Percentiles rank a stretch among this genome's conserved stretches.
These are phyloP conservation scores for Penicillium coprophilum DNA, from an alignment of 495 filamentous ascomycete species.

Conservation along the genomic window DNA sequence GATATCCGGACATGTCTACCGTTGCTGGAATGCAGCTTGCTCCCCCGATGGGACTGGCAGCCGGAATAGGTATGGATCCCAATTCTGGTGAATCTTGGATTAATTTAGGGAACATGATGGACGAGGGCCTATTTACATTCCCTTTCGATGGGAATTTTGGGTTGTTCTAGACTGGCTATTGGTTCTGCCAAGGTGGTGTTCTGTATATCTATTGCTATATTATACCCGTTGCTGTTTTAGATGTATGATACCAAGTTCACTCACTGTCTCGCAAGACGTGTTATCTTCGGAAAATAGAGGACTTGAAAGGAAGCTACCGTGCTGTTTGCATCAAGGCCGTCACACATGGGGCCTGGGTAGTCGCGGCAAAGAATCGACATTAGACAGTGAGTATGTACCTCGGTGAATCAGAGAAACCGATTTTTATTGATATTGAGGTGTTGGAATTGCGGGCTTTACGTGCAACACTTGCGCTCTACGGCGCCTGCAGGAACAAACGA, in stretches of 20 bases:
- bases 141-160: constrained; percentile 30
- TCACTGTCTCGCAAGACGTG: not conserved
- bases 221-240: not conserved
- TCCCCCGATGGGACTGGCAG: constrained; percentile 26
- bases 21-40: constrained; percentile 13
- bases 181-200: not conserved
- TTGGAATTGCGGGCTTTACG: too few relatives aligned
- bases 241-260: not conserved
- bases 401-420: too few relatives aligned
- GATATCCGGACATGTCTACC: constrained; percentile 20
- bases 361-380: too few relatives aligned
- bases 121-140: constrained; percentile 38
- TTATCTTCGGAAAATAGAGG: not conserved
- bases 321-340: not conserved
- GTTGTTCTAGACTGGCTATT: not conserved
- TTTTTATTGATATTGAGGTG: too few relatives aligned
- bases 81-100: constrained; percentile 33
- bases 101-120: constrained; percentile 39
- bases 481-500: constrained; percentile 44
- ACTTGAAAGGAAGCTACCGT: not conserved
- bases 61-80: constrained; percentile 32
- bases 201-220: not conserved
- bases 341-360: not conserved
- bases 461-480: too few relatives aligned
- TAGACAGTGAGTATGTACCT: too few relatives aligned